Conservation (phyloP, 306 rosid species). For the Vigna hirtella region DNA sequence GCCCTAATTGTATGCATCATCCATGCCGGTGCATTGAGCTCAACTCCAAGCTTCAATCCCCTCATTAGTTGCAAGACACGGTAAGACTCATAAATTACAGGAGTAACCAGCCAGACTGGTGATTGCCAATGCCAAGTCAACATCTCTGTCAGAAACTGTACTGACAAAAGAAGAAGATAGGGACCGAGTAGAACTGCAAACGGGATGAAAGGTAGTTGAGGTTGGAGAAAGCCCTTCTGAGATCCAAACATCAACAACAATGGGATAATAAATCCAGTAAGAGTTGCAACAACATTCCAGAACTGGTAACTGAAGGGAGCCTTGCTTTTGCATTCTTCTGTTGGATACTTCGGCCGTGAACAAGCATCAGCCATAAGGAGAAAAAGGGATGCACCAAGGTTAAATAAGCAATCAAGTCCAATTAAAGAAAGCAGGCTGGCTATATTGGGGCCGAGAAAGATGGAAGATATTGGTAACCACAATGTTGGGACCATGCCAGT, state of each 20-base stretch:
- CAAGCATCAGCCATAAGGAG: conserved; percentile 95
- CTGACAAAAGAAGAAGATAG: conserved; percentile 75
- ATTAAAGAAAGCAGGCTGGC: conserved; percentile 87
- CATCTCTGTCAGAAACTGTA: conserved; percentile 82
- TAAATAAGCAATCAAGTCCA: conserved; percentile 90
- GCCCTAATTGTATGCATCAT: conserved; percentile 75
- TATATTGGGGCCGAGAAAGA: conserved; percentile 81
- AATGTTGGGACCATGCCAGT: conserved; percentile 92
- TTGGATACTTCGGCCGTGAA: conserved; percentile 65
- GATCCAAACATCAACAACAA: conserved; percentile 67
- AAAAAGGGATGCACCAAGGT: conserved; percentile 88
- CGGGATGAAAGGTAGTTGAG: conserved; percentile 71
- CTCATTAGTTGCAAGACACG: conserved; percentile 94
- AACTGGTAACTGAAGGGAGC: conserved; percentile 89
- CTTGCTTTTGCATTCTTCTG: conserved; percentile 63
- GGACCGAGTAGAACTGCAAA: conserved; percentile 80
- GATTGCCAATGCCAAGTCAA: conserved; percentile 97
- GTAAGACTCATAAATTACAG: conserved; percentile 78
- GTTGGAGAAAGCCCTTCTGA: conserved; percentile 68
- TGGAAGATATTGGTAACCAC: conserved; percentile 86
- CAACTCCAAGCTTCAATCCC: conserved; percentile 84
- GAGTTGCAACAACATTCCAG: conserved; percentile 82
- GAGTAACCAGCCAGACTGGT: conserved; percentile 96
- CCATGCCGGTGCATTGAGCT: conserved; percentile 84
- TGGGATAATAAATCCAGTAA: conserved; percentile 74